Percentiles rank a stretch among this genome's conserved stretches.
Evolutionary conservation across 1,139 yeast genomes (phyloP).

Genomic region (Geotrichum australiense): DNA sequence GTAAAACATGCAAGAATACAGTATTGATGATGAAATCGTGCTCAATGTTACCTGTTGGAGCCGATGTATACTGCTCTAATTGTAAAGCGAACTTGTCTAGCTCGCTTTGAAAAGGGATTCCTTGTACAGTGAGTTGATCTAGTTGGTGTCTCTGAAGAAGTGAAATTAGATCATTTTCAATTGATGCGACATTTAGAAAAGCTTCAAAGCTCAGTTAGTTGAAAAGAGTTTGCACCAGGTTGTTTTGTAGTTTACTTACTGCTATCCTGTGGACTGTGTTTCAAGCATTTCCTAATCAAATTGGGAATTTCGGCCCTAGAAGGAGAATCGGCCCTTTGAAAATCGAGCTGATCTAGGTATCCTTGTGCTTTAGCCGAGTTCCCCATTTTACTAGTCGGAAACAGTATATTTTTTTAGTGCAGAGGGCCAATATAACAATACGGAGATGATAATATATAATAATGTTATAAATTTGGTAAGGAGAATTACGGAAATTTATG

Average conservation of each 20-base stretch:
- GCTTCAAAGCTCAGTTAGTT: conserved; percentile 6
- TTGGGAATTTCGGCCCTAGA: conserved; percentile 24
- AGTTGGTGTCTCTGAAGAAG: conserved; percentile 3
- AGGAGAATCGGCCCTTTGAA: conserved; percentile 21
- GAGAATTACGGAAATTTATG: no score
- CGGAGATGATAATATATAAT: no score
- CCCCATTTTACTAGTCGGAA: conserved; percentile 5
- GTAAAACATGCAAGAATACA: conserved; percentile 22
- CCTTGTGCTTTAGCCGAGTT: conserved; percentile 11
- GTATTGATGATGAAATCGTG: conserved; percentile 21
- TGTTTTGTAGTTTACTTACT: conserved; percentile 8
- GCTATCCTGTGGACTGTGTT: conserved; percentile 18
- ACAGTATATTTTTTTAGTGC: no score
- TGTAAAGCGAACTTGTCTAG: conserved; percentile 6
- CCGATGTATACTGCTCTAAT: background rate
- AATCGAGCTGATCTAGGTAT: conserved; percentile 21
- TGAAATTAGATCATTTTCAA: conserved; percentile 12
- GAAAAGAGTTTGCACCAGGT: background rate
- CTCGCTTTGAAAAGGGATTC: conserved; percentile 2
- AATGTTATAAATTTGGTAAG: no score
- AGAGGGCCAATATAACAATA: no score
- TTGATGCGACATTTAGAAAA: conserved; percentile 13
- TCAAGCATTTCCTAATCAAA: conserved; percentile 22
- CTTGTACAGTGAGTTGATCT: conserved; percentile 14
- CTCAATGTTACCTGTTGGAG: conserved; percentile 14